Evolutionary conservation across 2,329 filamentous ascomycete species (phyloP), one percentile per base, ranked within the genome.

Genomic region (Sporothrix variecibatus): DNA sequence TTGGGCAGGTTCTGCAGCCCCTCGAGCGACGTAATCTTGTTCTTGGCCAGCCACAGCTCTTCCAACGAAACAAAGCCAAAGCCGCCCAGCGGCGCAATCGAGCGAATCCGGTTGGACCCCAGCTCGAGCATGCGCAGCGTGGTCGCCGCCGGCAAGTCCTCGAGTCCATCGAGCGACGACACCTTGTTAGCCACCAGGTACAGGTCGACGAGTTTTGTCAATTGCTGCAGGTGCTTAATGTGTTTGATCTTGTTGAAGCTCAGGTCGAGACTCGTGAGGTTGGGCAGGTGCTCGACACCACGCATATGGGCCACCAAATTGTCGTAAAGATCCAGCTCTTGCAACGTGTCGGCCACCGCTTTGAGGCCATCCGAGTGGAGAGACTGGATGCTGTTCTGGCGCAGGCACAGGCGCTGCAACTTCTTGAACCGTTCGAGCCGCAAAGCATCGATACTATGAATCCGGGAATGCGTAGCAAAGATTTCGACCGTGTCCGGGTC

Each of bases 171-270:
- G 79, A 99, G 98, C 73, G 87, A 91, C 77, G 88, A 88, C 80
- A 99, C 97, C 82, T 96, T 96, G 84, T 99, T 98, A 80, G 97
- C 94, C 69, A 98, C 94, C 78, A 99, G 93, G 82, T 93, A 99
- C 2, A 99, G 82, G 78, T 98, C 94, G 76, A 88, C 92, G 74
- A 98, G 87, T 72, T 94, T 88, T 28, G 85, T 91, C 75, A 99
- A 85, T 79, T 95, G 92, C 74, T 88, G 88, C 77, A 98, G 85
- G 79, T 95, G 91, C 83, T 97, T 97, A 85, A 99, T 97, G 83
- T 98, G 95, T 82, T 97, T 98, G 85, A 99, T 95, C 86, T 98
- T 98, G 86, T 99, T 99, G 89, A 98, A 99, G 82, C 93, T 97
- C 71, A 99, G 87, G 81, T 99, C 96, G 72, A 99, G 89, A 73